Base-by-base conservation (phyloP, 345 rosid species). In the Salix arbutifolia region DNA sequence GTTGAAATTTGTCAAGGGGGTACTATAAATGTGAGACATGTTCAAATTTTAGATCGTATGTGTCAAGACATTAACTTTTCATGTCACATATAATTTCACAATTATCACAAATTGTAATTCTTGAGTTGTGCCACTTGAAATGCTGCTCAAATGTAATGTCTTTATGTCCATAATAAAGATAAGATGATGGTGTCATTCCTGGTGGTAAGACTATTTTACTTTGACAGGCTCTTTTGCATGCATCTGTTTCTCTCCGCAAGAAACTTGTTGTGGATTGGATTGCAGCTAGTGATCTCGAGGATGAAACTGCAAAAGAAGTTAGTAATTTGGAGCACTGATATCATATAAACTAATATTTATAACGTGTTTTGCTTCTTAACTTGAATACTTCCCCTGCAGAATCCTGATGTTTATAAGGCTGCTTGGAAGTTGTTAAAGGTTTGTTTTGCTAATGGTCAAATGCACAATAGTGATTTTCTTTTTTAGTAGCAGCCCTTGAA, bases 201-300 rank as follows among this genome's bases (percentile, higher is more conserved):
- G 5, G 16, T 72, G 31, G 10, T 4, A n/a, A 65, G 33, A 18
- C 17, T 30, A 18, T 35, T 58, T 7, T 62, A 44, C 17, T 33
- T 69, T 72, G 65, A 71, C 87, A 95, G 99, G 97, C 99, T 80
- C 97, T 95, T 85, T 83, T 95, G 75, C 99, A 95, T 86, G 97
- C 99, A 23, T 93, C 92, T 83, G 90, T 95, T 88, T 88, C 92
- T 26, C 83, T 91, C 80, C 87, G 90, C 80, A 77, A 83, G 83
- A 93, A 93, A 87, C 99, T 97, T 74, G 74, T 88, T 30, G 88
- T 93, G 67, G 96, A 90, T 69, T 95, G 97, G 99, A 91, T 95
- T 86, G 91, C 98, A 78, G 98, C 99, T 84, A 86, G 91, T 83
- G 99, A 95, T 83, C 94, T 95, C 65, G 98, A 95, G 87, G 96